Conservation (phyloP, 1,284 basidiomycete species). For the Sporisorium scitamineum region DNA sequence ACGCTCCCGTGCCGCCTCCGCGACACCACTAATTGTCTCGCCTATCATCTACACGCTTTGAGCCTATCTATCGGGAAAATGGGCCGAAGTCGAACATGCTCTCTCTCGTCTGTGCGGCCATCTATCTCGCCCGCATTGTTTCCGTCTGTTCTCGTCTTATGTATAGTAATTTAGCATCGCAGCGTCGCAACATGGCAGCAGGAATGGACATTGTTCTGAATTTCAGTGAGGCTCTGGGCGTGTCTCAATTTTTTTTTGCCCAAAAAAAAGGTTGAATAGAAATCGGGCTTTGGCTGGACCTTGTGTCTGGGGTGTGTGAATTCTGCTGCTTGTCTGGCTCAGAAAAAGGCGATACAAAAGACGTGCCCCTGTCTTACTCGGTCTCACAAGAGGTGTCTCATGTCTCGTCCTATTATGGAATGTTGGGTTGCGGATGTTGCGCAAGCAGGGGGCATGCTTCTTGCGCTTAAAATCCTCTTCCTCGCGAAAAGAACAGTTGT, state of each 20-base stretch:
- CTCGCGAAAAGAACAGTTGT: too few relatives aligned
- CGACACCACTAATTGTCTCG: slow-evolving; percentile 3
- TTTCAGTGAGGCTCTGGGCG: neutral
- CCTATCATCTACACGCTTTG: neutral
- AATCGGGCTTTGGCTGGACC: neutral
- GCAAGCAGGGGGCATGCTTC: too few relatives aligned
- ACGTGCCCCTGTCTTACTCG: neutral
- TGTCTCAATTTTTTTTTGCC: neutral
- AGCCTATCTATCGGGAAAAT: neutral
- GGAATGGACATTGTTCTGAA: neutral
- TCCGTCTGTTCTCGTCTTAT: neutral
- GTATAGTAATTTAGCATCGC: neutral
- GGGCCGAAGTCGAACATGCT: neutral
- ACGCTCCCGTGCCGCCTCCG: slow-evolving; percentile 13
- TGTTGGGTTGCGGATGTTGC: too few relatives aligned
- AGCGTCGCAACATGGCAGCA: too few relatives aligned
- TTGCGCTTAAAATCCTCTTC: too few relatives aligned
- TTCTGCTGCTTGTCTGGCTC: neutral
- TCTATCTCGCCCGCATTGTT: too few relatives aligned
- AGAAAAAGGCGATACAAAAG: neutral
- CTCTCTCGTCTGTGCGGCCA: neutral
- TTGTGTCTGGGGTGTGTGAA: neutral
- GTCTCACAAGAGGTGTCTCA: neutral
- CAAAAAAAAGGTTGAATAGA: neutral
- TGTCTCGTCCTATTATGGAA: neutral